Evolutionary conservation across 371 early-diverging fungal species (phyloP).

Genomic region (Apophysomyces ossiformis): DNA sequence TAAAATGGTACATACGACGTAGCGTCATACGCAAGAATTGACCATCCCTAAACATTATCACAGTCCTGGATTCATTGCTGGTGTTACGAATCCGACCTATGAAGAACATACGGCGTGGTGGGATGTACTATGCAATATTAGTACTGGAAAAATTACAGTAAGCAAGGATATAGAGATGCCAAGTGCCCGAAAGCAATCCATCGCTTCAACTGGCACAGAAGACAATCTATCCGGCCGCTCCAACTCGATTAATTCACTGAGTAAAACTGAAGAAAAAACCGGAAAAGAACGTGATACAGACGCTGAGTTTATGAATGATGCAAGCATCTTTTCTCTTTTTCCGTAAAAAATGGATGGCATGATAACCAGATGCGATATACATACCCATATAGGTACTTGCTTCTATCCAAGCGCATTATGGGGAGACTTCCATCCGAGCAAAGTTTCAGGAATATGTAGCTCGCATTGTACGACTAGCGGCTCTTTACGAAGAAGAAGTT

Average conservation of each 20-base stretch:
- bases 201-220: slow-evolving; percentile 14
- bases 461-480: slow-evolving; percentile 81
- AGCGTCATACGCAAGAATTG: background rate
- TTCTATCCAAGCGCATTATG: slow-evolving; percentile 84
- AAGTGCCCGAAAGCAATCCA: slow-evolving; percentile 23
- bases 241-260: slow-evolving; percentile 13
- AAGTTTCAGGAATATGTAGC: slow-evolving; percentile 87
- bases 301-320: slow-evolving; percentile 71
- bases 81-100: slow-evolving; percentile 94
- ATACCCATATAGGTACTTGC: slow-evolving; percentile 55
- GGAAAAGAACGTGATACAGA: slow-evolving; percentile 44
- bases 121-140: slow-evolving; percentile 94
- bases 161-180: slow-evolving; percentile 70
- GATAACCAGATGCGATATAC: background rate
- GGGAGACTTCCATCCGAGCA: slow-evolving; percentile 86
- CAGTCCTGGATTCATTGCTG: slow-evolving; percentile 94
- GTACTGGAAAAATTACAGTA: slow-evolving; percentile 89
- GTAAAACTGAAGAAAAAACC: slow-evolving; percentile 23
- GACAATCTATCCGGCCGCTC: background rate
- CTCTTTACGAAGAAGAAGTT: slow-evolving; percentile 77
- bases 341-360: background rate
- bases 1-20: slow-evolving; percentile 63
- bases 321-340: slow-evolving; percentile 22
- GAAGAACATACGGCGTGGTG: slow-evolving; percentile 94
- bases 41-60: background rate